Evolutionary conservation across 1,284 basidiomycete genomes (phyloP).

Genomic region (Pholiota adiposa): DNA sequence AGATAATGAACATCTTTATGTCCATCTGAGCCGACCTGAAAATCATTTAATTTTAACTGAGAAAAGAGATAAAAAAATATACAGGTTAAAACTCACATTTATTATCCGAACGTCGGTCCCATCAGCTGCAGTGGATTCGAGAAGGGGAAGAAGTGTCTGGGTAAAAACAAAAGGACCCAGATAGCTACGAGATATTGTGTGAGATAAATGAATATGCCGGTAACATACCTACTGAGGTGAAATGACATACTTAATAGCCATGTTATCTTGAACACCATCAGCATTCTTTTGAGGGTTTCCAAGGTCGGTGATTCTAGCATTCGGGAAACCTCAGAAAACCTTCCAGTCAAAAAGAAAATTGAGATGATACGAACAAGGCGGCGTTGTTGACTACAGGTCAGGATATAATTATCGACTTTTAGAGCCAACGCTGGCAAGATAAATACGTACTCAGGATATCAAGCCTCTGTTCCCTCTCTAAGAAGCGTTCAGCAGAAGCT

Average conservation of each 20-base stretch:
- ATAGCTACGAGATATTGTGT: slow-evolving; percentile 5
- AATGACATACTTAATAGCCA: slow-evolving; percentile 18
- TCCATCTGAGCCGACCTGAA: slow-evolving; percentile 18
- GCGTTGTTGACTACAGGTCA: slow-evolving; percentile 18
- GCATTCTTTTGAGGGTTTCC: slow-evolving; percentile 16
- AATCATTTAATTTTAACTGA: background rate
- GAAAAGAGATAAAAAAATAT: background rate
- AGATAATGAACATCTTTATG: slow-evolving; percentile 18
- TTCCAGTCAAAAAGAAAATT: background rate
- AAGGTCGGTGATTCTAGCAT: slow-evolving; percentile 18
- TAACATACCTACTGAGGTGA: background rate
- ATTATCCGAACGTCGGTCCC: slow-evolving; percentile 18
- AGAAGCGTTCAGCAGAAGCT: slow-evolving; percentile 14
- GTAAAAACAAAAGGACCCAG: slow-evolving; percentile 21
- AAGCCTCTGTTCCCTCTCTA: slow-evolving; percentile 14
- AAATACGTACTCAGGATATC: slow-evolving; percentile 17
- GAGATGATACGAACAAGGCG: slow-evolving; percentile 9
- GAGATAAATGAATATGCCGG: background rate
- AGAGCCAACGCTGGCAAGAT: background rate
- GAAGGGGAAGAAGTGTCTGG: slow-evolving; percentile 17
- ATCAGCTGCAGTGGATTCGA: slow-evolving; percentile 17
- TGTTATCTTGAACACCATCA: slow-evolving; percentile 19
- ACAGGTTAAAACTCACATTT: slow-evolving; percentile 6
- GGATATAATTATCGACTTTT: background rate
- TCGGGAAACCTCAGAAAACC: background rate